Conservation (phyloP, 345 rosid species). For the Salix brachista region DNA sequence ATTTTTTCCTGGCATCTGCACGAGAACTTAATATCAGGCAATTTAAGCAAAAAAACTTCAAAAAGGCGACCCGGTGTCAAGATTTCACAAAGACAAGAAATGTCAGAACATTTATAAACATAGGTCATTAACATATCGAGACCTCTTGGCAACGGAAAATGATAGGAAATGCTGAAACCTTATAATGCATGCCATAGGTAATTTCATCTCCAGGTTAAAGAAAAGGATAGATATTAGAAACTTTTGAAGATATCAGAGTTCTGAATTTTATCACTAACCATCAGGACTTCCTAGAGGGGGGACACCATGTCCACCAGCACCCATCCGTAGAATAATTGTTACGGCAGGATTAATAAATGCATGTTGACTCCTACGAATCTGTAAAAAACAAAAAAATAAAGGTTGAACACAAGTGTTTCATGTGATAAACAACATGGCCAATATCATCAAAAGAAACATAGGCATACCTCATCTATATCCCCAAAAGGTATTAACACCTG, state of each 20-base stretch:
- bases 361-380: slow-evolving; percentile 97
- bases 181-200: not conserved
- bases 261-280: slow-evolving; percentile 48
- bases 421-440: not conserved
- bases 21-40: not conserved
- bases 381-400: slow-evolving; percentile 13
- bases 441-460: slow-evolving; percentile 4
- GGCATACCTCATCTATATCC: slow-evolving; percentile 87
- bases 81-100: not conserved
- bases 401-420: slow-evolving; percentile 11
- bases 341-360: slow-evolving; percentile 95
- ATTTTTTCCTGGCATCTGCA: not conserved
- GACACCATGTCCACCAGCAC: slow-evolving; percentile 99
- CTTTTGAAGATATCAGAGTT: not conserved
- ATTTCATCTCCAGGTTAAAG: not conserved
- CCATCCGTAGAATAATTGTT: slow-evolving; percentile 89
- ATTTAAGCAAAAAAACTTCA: not conserved
- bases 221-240: not conserved
- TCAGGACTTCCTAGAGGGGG: slow-evolving; percentile 99
- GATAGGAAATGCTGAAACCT: not conserved
- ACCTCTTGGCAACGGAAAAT: not conserved
- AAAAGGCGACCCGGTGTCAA: not conserved
- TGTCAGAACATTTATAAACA: too few relatives aligned
- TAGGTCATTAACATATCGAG: not conserved
- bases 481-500: slow-evolving; percentile 88